Percentiles rank a stretch among this genome's conserved stretches.
Evolutionary conservation across 768 basidiomycete genomes (phyloP).

Genomic region (Coprinopsis strossmayeri): DNA sequence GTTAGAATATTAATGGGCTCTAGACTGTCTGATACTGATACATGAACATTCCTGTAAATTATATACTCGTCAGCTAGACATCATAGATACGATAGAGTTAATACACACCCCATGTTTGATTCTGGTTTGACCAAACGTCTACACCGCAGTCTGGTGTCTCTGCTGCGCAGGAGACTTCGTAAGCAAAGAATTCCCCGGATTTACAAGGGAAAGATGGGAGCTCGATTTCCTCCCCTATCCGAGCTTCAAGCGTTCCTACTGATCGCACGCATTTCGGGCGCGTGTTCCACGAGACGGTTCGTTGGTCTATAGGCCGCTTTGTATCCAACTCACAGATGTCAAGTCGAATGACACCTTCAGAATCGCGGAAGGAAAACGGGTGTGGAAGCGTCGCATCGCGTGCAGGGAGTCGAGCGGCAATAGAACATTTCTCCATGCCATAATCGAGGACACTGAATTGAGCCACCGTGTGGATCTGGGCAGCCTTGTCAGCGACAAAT

Average conservation of each 20-base stretch:
- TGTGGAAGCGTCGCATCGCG: constrained; percentile 19
- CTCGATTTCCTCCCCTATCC: constrained; percentile 19
- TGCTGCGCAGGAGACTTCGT: constrained; percentile 20
- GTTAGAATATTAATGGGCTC: too few relatives aligned
- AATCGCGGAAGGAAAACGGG: constrained; percentile 15
- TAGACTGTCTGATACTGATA: constrained; percentile 21
- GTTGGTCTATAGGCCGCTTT: constrained; percentile 18
- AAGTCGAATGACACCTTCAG: constrained; percentile 15
- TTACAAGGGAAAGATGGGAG: constrained; percentile 18
- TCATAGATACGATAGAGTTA: not conserved
- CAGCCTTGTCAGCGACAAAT: too few relatives aligned
- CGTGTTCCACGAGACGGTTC: constrained; percentile 17
- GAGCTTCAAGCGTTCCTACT: constrained; percentile 17
- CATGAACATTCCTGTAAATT: constrained; percentile 18
- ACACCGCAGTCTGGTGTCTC: constrained; percentile 16
- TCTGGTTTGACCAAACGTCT: constrained; percentile 25
- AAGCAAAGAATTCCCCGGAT: constrained; percentile 20
- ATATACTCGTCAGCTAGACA: not conserved
- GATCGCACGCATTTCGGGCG: constrained; percentile 16
- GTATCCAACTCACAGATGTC: constrained; percentile 19
- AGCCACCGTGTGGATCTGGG: constrained; percentile 19
- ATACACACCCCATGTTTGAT: constrained; percentile 23
- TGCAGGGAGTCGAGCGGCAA: constrained; percentile 19
- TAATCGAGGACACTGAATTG: constrained; percentile 23
- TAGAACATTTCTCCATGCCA: constrained; percentile 23